A percentile compares a stretch with the other conserved stretches of the same genome.
Evolutionary conservation across 768 basidiomycete genomes (phyloP).

Genomic region (Amanita rimosa): DNA sequence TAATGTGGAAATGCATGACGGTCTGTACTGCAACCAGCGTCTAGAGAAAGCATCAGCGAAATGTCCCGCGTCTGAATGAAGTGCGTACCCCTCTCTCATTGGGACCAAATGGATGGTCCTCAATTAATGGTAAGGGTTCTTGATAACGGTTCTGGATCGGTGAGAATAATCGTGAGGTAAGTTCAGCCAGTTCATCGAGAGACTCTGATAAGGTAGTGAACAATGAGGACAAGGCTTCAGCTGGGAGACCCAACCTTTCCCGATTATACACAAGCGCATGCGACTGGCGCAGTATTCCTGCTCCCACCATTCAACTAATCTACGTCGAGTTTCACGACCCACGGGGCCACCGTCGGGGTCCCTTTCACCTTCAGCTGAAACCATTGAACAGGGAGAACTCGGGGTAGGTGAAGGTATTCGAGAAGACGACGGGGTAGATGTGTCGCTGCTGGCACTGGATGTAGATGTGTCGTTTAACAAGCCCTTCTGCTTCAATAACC

Average conservation of each 20-base stretch:
- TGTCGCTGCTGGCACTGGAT: constrained; percentile 18
- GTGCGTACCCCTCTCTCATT: constrained; percentile 58
- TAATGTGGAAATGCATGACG: constrained; percentile 73
- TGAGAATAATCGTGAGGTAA: constrained; percentile 60
- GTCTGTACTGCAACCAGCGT: constrained; percentile 82
- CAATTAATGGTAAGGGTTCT: constrained; percentile 49
- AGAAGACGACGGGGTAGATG: constrained; percentile 38
- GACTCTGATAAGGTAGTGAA: constrained; percentile 38
- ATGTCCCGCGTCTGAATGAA: not conserved
- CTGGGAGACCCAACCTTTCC: constrained; percentile 44
- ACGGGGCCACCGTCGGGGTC: constrained; percentile 70
- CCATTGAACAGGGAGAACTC: constrained; percentile 39
- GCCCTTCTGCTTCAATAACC: constrained; percentile 39
- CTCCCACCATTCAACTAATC: constrained; percentile 79
- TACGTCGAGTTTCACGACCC: constrained; percentile 69
- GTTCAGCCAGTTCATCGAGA: constrained; percentile 54
- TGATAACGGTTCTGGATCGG: constrained; percentile 54
- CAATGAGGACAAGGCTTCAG: not conserved
- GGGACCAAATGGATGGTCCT: constrained; percentile 67
- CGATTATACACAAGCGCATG: constrained; percentile 73
- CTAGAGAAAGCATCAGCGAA: constrained; percentile 20
- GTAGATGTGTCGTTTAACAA: constrained; percentile 21
- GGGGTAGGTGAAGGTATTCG: constrained; percentile 48
- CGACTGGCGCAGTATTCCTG: constrained; percentile 73
- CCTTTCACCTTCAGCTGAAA: constrained; percentile 39